Conservation (phyloP, 2,329 filamentous ascomycete genomes). For the Paraconiothyrium brasiliense region DNA sequence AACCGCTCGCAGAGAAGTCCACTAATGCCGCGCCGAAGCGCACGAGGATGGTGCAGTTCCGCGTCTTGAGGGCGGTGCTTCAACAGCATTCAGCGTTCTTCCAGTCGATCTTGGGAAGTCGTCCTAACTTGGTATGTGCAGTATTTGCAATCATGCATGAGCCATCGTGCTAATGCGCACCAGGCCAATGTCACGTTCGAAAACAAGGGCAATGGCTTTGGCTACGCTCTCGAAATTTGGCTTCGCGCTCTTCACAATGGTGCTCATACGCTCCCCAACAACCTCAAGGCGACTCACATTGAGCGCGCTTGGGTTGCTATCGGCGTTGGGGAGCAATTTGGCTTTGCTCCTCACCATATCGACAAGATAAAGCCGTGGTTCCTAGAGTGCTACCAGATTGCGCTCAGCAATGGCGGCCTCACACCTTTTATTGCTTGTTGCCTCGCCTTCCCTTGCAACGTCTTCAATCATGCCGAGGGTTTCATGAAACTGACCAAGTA, state of each 20-base stretch:
- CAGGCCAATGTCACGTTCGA: conserved; percentile 24
- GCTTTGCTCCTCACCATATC: conserved; percentile 21
- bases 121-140: conserved; percentile 20
- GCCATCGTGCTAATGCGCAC: conserved; percentile 7
- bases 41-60: conserved; percentile 22
- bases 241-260: conserved; percentile 24
- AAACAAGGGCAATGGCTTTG: conserved; percentile 21
- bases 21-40: conserved; percentile 12
- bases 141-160: neutral
- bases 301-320: conserved; percentile 27
- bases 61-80: conserved; percentile 19
- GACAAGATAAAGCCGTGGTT: conserved; percentile 28
- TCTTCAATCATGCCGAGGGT: conserved; percentile 29
- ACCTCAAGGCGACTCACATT: conserved; percentile 21
- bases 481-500: conserved; percentile 34
- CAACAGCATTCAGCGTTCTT: conserved; percentile 21
- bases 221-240: conserved; percentile 28
- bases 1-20: conserved; percentile 18
- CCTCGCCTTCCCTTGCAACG: conserved; percentile 25
- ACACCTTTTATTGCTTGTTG: conserved; percentile 21
- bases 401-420: conserved; percentile 20
- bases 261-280: conserved; percentile 17
- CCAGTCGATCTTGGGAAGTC: conserved; percentile 14
- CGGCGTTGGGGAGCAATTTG: conserved; percentile 24
- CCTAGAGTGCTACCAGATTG: conserved; percentile 21